A percentile compares a stretch with the other conserved stretches of the same genome.
These are phyloP conservation scores for Kurtzmaniella natalensis DNA, from an alignment of 1,139 yeast species.

Conservation along the genomic window DNA sequence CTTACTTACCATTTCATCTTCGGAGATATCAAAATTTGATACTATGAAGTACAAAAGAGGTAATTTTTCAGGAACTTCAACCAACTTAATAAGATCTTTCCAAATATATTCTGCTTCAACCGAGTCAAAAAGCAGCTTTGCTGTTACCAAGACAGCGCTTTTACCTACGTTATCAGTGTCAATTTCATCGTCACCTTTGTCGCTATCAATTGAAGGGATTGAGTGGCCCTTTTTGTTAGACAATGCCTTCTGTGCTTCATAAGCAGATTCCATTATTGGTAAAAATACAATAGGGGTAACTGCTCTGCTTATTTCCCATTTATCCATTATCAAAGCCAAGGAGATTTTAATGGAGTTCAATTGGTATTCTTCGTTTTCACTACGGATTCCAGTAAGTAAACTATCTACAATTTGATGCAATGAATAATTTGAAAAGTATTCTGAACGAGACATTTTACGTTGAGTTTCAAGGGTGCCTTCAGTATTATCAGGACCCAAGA, in stretches of 20 bases:
- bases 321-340: conserved; percentile 68
- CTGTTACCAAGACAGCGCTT: conserved; percentile 48
- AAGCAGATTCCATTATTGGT: conserved; percentile 50
- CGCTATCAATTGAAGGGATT: neutral
- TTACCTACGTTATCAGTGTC: conserved; percentile 13
- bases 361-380: conserved; percentile 20
- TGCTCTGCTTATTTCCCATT: conserved; percentile 86
- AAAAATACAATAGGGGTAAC: conserved; percentile 67
- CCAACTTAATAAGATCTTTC: conserved; percentile 49
- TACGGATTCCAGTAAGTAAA: conserved; percentile 41
- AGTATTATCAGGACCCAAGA: conserved; percentile 64
- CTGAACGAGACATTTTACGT: conserved; percentile 25
- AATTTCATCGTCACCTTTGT: conserved; percentile 4
- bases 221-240: too few species aligned
- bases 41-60: conserved; percentile 56
- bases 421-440: conserved; percentile 61
- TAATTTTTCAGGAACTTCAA: conserved; percentile 18
- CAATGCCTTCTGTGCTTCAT: conserved; percentile 13
- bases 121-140: conserved; percentile 74
- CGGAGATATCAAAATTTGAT: conserved; percentile 65
- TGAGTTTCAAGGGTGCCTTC: conserved; percentile 5
- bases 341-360: conserved; percentile 59
- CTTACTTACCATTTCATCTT: conserved; percentile 76
- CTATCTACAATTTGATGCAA: conserved; percentile 47
- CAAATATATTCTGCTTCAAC: conserved; percentile 79